phyloP scores from a whole-genome alignment of 768 basidiomycete genomes.

The Cystobasidium ongulense region DNA sequence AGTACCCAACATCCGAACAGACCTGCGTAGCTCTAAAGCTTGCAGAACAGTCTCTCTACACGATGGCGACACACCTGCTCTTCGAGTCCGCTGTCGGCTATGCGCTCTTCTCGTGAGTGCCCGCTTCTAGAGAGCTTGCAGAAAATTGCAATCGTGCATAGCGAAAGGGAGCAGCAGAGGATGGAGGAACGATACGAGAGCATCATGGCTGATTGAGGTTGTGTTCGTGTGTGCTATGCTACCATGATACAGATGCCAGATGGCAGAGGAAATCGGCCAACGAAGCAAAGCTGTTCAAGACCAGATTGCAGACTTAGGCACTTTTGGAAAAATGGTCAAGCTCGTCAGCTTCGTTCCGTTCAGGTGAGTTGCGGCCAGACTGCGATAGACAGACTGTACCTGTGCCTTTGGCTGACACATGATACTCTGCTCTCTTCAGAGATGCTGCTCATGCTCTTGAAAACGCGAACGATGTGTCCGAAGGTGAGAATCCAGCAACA shows the following conservation, averaged over 20 bases:
- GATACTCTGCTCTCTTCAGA: neutral
- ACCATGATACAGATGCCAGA: slow-evolving; percentile 79
- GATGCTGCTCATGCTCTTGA: slow-evolving; percentile 53
- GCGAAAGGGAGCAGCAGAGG: neutral
- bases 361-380: slow-evolving; percentile 50
- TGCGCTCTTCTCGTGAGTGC: slow-evolving; percentile 29
- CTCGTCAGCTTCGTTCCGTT: slow-evolving; percentile 87
- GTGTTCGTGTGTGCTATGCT: slow-evolving; percentile 52
- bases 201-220: neutral
- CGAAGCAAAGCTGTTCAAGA: slow-evolving; percentile 70
- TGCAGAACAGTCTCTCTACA: neutral
- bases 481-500: slow-evolving; percentile 55
- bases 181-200: neutral
- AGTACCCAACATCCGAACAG: neutral
- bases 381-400: slow-evolving; percentile 48
- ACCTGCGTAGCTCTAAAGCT: neutral
- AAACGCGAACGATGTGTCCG: slow-evolving; percentile 91
- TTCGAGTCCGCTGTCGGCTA: slow-evolving; percentile 31
- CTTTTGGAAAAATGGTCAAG: slow-evolving; percentile 86
- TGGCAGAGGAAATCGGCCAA: slow-evolving; percentile 77
- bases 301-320: slow-evolving; percentile 73
- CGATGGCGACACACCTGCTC: slow-evolving; percentile 19
- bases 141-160: neutral
- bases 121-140: neutral
- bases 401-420: neutral